Evolutionary conservation across 83 land plant genomes (phyloP), one percentile per base, ranked within the genome.

Genomic region (Isoetes engelmannii): DNA sequence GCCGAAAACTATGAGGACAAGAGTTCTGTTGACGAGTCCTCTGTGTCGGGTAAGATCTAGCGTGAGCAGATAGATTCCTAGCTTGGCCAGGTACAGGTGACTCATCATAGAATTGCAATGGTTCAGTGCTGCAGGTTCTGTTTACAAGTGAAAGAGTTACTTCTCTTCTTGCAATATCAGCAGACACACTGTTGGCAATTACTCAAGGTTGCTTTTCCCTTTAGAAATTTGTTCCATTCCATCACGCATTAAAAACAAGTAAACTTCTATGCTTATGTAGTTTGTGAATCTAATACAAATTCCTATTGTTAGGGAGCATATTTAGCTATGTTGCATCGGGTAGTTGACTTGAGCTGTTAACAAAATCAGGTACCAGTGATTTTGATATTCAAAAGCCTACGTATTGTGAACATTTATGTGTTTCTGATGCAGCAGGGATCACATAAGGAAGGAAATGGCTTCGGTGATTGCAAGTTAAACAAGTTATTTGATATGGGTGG

Each of bases 141-240:
- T 87, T 84, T 73, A 28, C 74, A 4, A 49, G 81, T 70, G 83
- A 84, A 65, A 79, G 69, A 64, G 63, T 84, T 61, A 70, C 64
- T 41, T 84, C 74, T 54, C 57, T 86, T 42, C 74, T 80, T 17
- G 58, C 89, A 8, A 46, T 79, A 62, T 73, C 83, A 48, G 51
- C 82, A 54, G 77, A 84, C 70, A 67, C 80, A 3, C 37, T 77
- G 68, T 48, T 84, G 60, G 75, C 81, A 60, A 75, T 86, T 67
- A 79, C 83, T 21, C 81, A 84, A 77, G 87, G 89, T 86, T 76
- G 19, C 47, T 47, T 47, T 53, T 10, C 15, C 3, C 57, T 56
- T n/a, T 37, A n/a, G 18, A 6, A 9, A 9, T 28, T 10, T 21
- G 2, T 28, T 28, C 37, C 37, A 28, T 28, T 28, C 37, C 2